Evolutionary conservation across 345 rosid genomes (phyloP).

Genomic region (Lepidium didymum): DNA sequence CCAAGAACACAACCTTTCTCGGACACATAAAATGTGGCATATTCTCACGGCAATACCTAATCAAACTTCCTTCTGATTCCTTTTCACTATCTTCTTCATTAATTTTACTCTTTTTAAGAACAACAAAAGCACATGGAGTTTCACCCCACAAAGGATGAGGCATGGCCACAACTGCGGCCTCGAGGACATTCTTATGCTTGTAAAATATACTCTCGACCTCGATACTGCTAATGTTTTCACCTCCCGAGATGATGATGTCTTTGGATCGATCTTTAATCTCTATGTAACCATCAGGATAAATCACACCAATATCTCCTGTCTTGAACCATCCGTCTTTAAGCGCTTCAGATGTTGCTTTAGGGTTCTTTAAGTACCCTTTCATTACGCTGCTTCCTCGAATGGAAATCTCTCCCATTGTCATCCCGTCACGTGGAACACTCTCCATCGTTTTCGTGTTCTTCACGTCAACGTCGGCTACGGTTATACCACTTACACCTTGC

Average conservation of each 20-base stretch:
- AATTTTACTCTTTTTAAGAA: slow-evolving; percentile 10
- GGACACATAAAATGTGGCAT: slow-evolving; percentile 52
- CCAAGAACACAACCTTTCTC: slow-evolving; percentile 37
- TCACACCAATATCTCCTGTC: slow-evolving; percentile 53
- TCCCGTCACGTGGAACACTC: slow-evolving; percentile 48
- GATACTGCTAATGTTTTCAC: slow-evolving; percentile 58
- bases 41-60: slow-evolving; percentile 35
- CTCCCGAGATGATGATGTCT: slow-evolving; percentile 63
- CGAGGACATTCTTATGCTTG: slow-evolving; percentile 34
- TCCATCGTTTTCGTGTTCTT: slow-evolving; percentile 42
- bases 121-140: slow-evolving; percentile 51
- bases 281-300: slow-evolving; percentile 41
- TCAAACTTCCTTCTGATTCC: slow-evolving; percentile 29
- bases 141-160: slow-evolving; percentile 55
- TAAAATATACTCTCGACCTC: slow-evolving; percentile 48
- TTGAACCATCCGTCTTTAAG: slow-evolving; percentile 54
- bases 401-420: slow-evolving; percentile 53
- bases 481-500: slow-evolving; percentile 28
- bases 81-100: slow-evolving; percentile 20
- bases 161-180: slow-evolving; percentile 57
- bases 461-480: slow-evolving; percentile 43
- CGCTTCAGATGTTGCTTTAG: slow-evolving; percentile 39
- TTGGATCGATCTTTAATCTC: slow-evolving; percentile 61
- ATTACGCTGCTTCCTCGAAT: slow-evolving; percentile 46
- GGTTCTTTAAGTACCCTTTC: slow-evolving; percentile 48